Evolutionary conservation across 202 grass and related monocot species (phyloP).

Genomic region (Hordeum pubiflorum): DNA sequence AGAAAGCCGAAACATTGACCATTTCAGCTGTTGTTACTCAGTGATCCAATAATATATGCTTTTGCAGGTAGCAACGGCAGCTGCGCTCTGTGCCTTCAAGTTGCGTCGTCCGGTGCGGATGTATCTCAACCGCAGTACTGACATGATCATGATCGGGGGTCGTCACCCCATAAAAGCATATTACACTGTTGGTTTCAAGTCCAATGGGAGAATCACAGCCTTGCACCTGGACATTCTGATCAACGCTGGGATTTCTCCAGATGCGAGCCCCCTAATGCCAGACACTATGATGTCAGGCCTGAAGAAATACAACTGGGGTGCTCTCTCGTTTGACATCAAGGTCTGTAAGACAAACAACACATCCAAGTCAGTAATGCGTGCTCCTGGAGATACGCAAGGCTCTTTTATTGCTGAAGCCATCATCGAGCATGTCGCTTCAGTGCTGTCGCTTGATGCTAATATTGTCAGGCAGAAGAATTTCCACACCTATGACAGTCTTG

Average conservation of each 20-base stretch:
- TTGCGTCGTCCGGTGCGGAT: conserved; percentile 55
- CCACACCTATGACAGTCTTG: conserved; percentile 54
- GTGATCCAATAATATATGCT: background rate
- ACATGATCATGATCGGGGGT: conserved; percentile 68
- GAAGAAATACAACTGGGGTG: conserved; percentile 82
- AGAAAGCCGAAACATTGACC: background rate
- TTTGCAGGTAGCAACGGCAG: conserved; percentile 62
- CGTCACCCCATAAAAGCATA: conserved; percentile 62
- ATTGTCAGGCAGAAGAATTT: conserved; percentile 59
- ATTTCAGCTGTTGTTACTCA: background rate
- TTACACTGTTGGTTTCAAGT: conserved; percentile 75
- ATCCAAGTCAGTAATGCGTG: conserved; percentile 74
- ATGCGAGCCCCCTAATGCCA: conserved; percentile 46
- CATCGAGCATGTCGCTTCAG: conserved; percentile 67
- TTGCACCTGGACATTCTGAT: conserved; percentile 55
- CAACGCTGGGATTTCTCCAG: conserved; percentile 65
- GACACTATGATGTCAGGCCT: conserved; percentile 29
- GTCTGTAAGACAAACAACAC: conserved; percentile 73
- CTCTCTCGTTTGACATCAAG: conserved; percentile 67
- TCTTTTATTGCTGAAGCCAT: conserved; percentile 75
- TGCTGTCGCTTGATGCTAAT: conserved; percentile 39
- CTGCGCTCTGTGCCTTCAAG: conserved; percentile 60
- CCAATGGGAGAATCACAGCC: conserved; percentile 67
- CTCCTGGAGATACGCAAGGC: conserved; percentile 68
- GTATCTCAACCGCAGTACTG: conserved; percentile 64